These are phyloP conservation scores for Trichoderma pleuroti DNA, from an alignment of 2,329 filamentous ascomycete genomes.

Conservation along the genomic window DNA sequence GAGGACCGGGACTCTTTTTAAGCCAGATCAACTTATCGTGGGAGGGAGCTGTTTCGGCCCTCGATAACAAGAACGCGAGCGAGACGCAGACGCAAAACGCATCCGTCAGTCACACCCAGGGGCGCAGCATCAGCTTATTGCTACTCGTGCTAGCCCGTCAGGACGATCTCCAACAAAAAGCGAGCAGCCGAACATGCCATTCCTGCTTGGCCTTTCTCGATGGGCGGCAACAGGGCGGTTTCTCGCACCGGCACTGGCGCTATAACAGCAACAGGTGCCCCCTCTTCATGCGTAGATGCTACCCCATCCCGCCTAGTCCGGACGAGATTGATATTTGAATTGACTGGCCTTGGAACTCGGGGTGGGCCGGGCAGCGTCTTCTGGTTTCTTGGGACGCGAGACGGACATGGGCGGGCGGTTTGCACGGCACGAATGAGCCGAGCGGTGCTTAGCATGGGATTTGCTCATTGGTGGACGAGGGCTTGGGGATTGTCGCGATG, in stretches of 20 bases:
- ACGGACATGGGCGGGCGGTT: slow-evolving; percentile 15
- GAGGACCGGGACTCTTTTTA: slow-evolving; percentile 5
- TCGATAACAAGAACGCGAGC: not conserved
- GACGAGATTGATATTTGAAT: not conserved
- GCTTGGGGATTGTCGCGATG: not conserved
- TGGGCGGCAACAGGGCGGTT: too few species aligned
- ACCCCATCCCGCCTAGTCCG: slow-evolving; percentile 4
- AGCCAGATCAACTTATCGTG: not conserved
- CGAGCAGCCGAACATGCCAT: not conserved
- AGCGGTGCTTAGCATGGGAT: slow-evolving; percentile 2
- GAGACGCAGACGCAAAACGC: not conserved
- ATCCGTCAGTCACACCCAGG: not conserved
- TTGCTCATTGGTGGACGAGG: slow-evolving; percentile 7
- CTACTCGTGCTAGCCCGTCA: not conserved
- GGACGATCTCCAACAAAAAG: not conserved
- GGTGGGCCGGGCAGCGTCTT: not conserved
- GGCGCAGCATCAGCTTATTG: slow-evolving; percentile 19
- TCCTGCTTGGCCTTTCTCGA: not conserved
- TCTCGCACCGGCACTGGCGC: too few species aligned
- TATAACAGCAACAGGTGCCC: too few species aligned
- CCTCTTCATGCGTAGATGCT: not conserved
- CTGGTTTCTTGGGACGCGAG: not conserved
- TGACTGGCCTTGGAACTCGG: not conserved
- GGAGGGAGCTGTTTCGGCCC: not conserved
- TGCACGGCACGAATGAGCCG: slow-evolving; percentile 17